These are phyloP conservation scores for Citrus sinensis DNA, from an alignment of 345 rosid genomes.

Conservation along the genomic window DVS_A1.0 CM039168.1:1679501-1680000, in stretches of 20 bases:
- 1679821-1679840: conserved; percentile 94
- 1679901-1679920: conserved; percentile 5
- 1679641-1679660: not conserved
- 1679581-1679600: conserved; percentile 89
- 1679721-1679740: not conserved
- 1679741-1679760: conserved; percentile 34
- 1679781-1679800: conserved; percentile 98
- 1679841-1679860: conserved; percentile 87
- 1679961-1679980: conserved; percentile 56
- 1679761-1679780: conserved; percentile 86
- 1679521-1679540: conserved; percentile 96
- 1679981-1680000: conserved; percentile 90
- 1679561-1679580: conserved; percentile 98
- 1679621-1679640: not conserved
- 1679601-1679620: conserved; percentile 50
- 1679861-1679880: conserved; percentile 89
- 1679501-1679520: conserved; percentile 94
- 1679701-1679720: not conserved
- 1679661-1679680: not conserved
- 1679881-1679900: conserved; percentile 18
- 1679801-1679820: conserved; percentile 92
- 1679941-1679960: not conserved
- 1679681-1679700: not conserved
- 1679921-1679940: not conserved
- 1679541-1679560: conserved; percentile 99